Evolutionary conservation across 805 yeast species (phyloP), one percentile per base, ranked within the genome.

Genomic region (Saturnispora kantuleensis): DNA sequence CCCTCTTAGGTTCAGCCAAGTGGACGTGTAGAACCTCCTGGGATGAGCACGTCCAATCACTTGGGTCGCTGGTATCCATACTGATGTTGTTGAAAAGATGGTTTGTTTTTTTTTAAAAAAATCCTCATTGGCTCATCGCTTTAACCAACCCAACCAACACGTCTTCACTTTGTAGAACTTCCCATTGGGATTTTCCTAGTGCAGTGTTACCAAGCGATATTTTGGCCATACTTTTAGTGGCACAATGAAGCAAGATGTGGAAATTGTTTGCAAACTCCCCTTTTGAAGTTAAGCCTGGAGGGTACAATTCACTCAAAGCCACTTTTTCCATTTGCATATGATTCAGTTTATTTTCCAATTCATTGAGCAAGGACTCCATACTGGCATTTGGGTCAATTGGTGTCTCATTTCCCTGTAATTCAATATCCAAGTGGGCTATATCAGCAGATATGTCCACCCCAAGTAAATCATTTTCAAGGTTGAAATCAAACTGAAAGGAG

Each of bases 21-120:
- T 38, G 41, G 4, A 87, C 58, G 39, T 72, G 69, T 13, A 84
- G 62, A 0, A 78, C 81, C 11, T 82, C 84, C 49, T 81, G 87
- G 41, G 94, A 75, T 2, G 85, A 77, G 7, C 65, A 58, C 0
- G 90, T 82, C 95, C 95, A 88, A 11, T 70, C 65, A n/a, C 47
- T 50, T 2, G 63, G 63, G 38, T 59, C 62, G 35, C 50, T 51
- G 31, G 53, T 56, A 13, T 57, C 52, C 50, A 52, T 51, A 5
- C 8, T 21, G 26, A 21, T 21, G 26, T 21, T 21, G 26, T 21
- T 21, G 26, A 21, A 21, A 21, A 21, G 26, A 21, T 21, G 26
- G 26, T 21, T 21, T 21, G 26, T 5, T 4, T 21, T 21, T 5
- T 4, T 3, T 3, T 4, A 21, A 21, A 21, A 21, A 21, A 6